Base-by-base conservation (phyloP, 2,329 filamentous ascomycete species). In the Colletotrichum salicis region DNA sequence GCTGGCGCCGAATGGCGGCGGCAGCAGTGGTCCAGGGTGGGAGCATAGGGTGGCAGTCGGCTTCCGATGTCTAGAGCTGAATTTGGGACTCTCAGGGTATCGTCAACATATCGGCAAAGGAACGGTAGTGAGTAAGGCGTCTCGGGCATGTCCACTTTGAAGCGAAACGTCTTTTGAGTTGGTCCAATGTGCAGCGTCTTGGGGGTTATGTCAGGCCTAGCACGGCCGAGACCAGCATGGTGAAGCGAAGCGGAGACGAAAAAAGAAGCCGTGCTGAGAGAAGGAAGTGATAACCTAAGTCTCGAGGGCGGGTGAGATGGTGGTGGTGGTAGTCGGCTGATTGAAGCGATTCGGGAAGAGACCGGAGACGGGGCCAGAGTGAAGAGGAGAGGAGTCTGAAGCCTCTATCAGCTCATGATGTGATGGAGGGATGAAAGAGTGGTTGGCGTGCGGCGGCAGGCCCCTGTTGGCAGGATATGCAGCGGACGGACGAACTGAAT, bases 1-100 rank as follows among this genome's bases (percentile, higher is more conserved):
- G 4, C 22, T 22, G 22, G 60, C 60, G 60, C 60, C 60, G 60
- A 12, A 13, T 48, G 31, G 48, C 12, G 60, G 37, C 19, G 37
- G 45, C 59, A 29, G 59, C 60, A 55, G 61, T 55, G 48, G 33
- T 48, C 24, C 35, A 56, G 13, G 29, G 64, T 57, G 27, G 11
- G 56, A 67, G 35, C 29, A 48, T 57, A 70, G 66, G 67, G 41
- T 65, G 29, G 31, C 67, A 65, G 61, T 64, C 54, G 60, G 67
- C 67, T 58, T 65, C 37, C 12, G 29, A 33, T 64, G 61, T 58
- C 54, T 69, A 29, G 15, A 57, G 33, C 45, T 37, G 22, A 51
- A 41, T 10, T 22, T 19, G 41, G n/a, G n/a, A 29, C 15, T 22
- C 54, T 27, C 56, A 58, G n/a, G 19, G 56, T 41, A 22, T 58